These are phyloP conservation scores for Skeletonema grethae DNA, from an alignment of 108 stramenopile genomes.

Conservation along the genomic window DNA sequence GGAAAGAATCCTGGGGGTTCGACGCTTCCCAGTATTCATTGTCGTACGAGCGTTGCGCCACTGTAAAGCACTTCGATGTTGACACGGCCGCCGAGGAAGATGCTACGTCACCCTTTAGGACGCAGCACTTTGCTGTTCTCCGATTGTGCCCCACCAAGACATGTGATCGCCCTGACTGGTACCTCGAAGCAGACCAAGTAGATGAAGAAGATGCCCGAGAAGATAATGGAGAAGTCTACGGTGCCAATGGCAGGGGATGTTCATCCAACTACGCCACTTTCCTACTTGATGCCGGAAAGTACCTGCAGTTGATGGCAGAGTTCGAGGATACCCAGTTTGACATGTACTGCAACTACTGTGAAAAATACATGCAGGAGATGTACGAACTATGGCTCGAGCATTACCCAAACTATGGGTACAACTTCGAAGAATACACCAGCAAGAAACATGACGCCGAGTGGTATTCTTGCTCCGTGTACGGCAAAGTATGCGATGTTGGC, in stretches of 20 bases:
- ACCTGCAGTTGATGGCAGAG: slow-evolving; percentile 67
- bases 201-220: not conserved
- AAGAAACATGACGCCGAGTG: slow-evolving; percentile 29
- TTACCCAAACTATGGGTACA: slow-evolving; percentile 7
- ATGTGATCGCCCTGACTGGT: slow-evolving; percentile 40
- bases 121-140: slow-evolving; percentile 78
- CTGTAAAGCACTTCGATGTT: slow-evolving; percentile 47
- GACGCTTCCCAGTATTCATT: slow-evolving; percentile 72
- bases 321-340: slow-evolving; percentile 62
- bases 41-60: slow-evolving; percentile 78
- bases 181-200: not conserved
- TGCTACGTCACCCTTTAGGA: slow-evolving; percentile 52
- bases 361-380: not conserved
- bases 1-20: slow-evolving; percentile 48
- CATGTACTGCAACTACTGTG: slow-evolving; percentile 62
- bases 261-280: slow-evolving; percentile 73
- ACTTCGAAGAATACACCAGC: not conserved
- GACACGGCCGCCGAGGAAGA: slow-evolving; percentile 52
- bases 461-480: slow-evolving; percentile 21
- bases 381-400: slow-evolving; percentile 1
- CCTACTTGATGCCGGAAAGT: slow-evolving; percentile 67
- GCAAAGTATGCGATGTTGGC: slow-evolving; percentile 5
- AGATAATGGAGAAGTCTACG: slow-evolving; percentile 13
- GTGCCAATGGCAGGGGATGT: slow-evolving; percentile 63
- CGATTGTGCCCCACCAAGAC: slow-evolving; percentile 75